Evolutionary conservation across 805 yeast species (phyloP), one percentile per base, ranked within the genome.

Genomic region (Ogataea polymorpha): DNA sequence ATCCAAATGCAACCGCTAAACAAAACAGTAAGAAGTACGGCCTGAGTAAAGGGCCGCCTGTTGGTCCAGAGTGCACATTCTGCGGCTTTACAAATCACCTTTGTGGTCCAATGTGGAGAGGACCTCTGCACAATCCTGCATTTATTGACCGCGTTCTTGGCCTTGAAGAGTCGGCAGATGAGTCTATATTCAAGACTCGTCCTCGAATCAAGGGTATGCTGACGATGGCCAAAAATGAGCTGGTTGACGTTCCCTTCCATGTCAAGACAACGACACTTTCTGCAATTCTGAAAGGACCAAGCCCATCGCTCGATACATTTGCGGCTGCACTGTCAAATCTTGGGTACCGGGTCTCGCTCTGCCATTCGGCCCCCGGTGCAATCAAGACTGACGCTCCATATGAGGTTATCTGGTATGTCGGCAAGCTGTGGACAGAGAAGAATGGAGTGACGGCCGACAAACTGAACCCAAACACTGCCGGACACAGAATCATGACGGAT

Each of bases 61-160:
- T 80, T 2, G 77, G 80, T 9, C 63, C 73, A 7, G 58, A 69
- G 30, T 93, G 99, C 65, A 57, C 70, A 20, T 80, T 71, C 60
- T 93, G 99, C 66, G 81, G 75, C 1, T 72, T 69, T 44, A 72
- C 77, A 2, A 77, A 77, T 60, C 95, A 86, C 58, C 59, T 93
- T 25, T 89, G 91, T 6, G 99, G 99, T 4, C 99, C 99, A 45
- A 86, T 93, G 96, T 93, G 96, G 86, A 89, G 80, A 9, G 95
- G 89, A 0, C 69, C 74, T 6, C 62, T 93, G 42, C 98, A 91
- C 56, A 75, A 83, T 56, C 58, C 61, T 18, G 77, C 73, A 14
- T 93, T 91, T 54, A 70, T 91, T 31, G 70, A 77, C 20, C 75
- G 70, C 49, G 72, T 90, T 33, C 70, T 87, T 40, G 68, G 71